Conservation (phyloP, 768 basidiomycete species). For the Epithele typhae region DNA sequence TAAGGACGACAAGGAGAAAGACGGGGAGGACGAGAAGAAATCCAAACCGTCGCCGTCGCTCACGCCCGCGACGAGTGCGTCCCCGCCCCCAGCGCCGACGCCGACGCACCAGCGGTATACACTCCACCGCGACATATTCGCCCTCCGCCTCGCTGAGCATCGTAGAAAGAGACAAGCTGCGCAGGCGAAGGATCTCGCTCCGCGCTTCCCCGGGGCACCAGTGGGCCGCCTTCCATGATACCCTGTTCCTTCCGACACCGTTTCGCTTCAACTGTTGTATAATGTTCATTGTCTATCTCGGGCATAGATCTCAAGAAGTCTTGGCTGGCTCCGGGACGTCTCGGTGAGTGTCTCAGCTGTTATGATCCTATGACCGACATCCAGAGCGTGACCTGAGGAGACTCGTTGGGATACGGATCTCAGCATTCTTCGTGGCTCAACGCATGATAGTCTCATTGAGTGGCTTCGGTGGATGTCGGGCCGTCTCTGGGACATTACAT, state of each 20-base stretch:
- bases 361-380: slow-evolving; percentile 6
- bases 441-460: too few relatives aligned
- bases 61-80: slow-evolving; percentile 26
- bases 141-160: slow-evolving; percentile 75
- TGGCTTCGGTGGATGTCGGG: background rate
- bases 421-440: too few relatives aligned
- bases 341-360: slow-evolving; percentile 10
- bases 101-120: slow-evolving; percentile 69
- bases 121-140: slow-evolving; percentile 81
- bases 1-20: slow-evolving; percentile 34
- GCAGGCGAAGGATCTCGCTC: slow-evolving; percentile 66
- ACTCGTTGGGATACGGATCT: background rate
- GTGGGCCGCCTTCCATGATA: slow-evolving; percentile 15
- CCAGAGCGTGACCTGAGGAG: background rate
- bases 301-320: too few relatives aligned
- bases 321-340: background rate
- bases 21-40: slow-evolving; percentile 31
- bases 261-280: too few relatives aligned
- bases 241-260: background rate
- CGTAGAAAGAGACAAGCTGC: slow-evolving; percentile 61
- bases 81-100: slow-evolving; percentile 26
- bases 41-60: slow-evolving; percentile 25
- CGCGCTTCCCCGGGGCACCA: slow-evolving; percentile 66
- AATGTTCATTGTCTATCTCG: too few relatives aligned
- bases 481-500: too few relatives aligned